Evolutionary conservation across 2,329 filamentous ascomycete genomes (phyloP).

Genomic region (Dryadomyces quercivorus): DNA sequence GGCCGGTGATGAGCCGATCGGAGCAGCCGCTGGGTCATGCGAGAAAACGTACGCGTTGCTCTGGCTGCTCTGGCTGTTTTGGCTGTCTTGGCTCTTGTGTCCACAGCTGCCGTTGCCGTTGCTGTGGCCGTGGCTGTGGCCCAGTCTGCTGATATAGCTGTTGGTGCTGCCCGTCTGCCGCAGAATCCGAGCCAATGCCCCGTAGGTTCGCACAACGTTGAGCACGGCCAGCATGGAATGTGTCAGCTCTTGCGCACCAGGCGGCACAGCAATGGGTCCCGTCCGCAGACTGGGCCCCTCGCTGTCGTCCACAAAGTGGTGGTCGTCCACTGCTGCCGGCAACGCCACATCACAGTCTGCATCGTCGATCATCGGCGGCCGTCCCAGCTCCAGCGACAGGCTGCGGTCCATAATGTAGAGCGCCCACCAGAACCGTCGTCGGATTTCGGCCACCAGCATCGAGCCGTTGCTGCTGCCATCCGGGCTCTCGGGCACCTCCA

Average conservation of each 20-base stretch:
- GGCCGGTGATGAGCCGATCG: neutral
- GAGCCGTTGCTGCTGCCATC: neutral
- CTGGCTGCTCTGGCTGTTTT: too few relatives aligned
- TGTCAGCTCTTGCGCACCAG: constrained; percentile 42
- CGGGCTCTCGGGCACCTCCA: constrained; percentile 39
- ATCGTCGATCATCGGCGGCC: constrained; percentile 74
- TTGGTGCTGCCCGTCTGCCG: neutral
- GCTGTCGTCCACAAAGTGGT: constrained; percentile 44
- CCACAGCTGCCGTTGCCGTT: neutral
- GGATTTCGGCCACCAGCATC: constrained; percentile 66
- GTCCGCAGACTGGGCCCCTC: neutral
- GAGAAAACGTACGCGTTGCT: too few relatives aligned
- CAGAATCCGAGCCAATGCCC: constrained; percentile 56
- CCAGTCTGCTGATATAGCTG: neutral
- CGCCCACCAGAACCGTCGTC: constrained; percentile 84
- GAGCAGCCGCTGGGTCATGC: too few relatives aligned
- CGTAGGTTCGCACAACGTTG: constrained; percentile 67
- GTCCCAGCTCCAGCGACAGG: constrained; percentile 66
- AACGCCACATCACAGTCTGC: constrained; percentile 76
- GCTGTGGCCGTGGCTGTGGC: neutral
- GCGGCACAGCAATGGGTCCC: constrained; percentile 36
- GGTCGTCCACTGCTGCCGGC: constrained; percentile 70
- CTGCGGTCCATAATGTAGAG: constrained; percentile 82
- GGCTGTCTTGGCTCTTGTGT: too few relatives aligned
- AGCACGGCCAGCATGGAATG: constrained; percentile 69